Evolutionary conservation across 2,329 filamentous ascomycete species (phyloP).

Genomic region (Botrytis cinerea): DNA sequence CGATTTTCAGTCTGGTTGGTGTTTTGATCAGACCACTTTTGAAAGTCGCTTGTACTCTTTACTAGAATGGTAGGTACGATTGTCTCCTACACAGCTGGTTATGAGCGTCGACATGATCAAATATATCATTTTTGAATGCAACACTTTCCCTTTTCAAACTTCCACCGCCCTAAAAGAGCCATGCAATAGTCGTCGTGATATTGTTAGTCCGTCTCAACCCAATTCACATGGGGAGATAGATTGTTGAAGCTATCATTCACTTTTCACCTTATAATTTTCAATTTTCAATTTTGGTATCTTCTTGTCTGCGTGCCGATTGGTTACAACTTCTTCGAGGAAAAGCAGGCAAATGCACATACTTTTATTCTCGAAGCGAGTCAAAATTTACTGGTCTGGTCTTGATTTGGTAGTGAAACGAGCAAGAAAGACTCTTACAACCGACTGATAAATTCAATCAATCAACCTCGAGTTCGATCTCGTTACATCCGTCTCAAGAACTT

Average conservation of each 20-base stretch:
- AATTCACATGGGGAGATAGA: neutral
- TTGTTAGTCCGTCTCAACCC: neutral
- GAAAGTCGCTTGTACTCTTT: neutral
- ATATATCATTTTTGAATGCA: neutral
- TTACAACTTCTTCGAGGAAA: neutral
- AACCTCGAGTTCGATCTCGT: neutral
- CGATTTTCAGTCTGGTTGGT: neutral
- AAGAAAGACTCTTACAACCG: neutral
- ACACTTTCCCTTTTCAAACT: neutral
- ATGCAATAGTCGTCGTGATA: neutral
- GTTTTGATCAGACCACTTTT: neutral
- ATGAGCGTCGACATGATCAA: neutral
- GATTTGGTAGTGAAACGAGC: neutral
- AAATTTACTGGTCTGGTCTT: neutral
- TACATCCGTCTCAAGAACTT: neutral
- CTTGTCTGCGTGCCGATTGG: neutral
- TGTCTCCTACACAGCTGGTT: neutral
- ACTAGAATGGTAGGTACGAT: constrained; percentile 5
- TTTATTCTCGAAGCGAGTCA: neutral
- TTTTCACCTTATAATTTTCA: neutral
- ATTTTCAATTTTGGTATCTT: constrained; percentile 1
- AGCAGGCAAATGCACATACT: neutral
- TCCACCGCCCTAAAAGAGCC: too few species aligned
- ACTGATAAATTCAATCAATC: neutral
- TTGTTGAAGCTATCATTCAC: neutral